Base-by-base conservation (phyloP, 441 rosid genomes). In the Jatropha multifida region DNA sequence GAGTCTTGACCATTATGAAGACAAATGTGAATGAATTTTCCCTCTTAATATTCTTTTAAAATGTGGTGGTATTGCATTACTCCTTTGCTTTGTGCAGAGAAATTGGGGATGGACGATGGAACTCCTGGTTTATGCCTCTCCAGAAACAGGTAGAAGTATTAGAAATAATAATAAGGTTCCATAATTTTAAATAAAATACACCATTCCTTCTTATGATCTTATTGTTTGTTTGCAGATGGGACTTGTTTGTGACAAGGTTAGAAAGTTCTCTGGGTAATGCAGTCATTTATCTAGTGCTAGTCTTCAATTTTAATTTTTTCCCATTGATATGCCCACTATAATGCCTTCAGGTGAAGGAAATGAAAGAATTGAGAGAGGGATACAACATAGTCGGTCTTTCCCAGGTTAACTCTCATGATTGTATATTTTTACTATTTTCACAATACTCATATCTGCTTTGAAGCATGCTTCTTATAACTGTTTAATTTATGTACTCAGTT, bases 341-440 rank as follows among this genome's bases (percentile, higher is more conserved):
- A 37, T 55, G 46, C 71, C 41, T 72, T n/a, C 79, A 90, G 93
- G 89, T 91, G 84, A 90, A 87, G 83, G 40, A 82, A 74, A 88
- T 92, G 89, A 80, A 87, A 78, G 92, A 86, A 79, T 80, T 92
- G 71, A 90, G 83, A 13, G 49, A 81, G 59, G 97, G 97, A 49
- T 88, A 85, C 83, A 90, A 83, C 79, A 82, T 91, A 23, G 94
- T 91, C 83, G 97, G 97, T 54, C 91, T 90, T 74, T 91, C 94
- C 69, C 97, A 90, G 92, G 97, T 91, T 69, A 80, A 65, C 76
- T 71, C 46, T 37, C 6, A 42, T 37, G 60, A 67, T 10, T 58
- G 61, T 58, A 1, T 20, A 18, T 15, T 59, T 63, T 23, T n/a
- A 63, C n/a, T 69, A 69, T 54, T 77, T 72, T 38, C 68, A 17